These are phyloP conservation scores for Kwoniella dejecticola DNA, from an alignment of 768 basidiomycete genomes.

Conservation along the genomic window DNA sequence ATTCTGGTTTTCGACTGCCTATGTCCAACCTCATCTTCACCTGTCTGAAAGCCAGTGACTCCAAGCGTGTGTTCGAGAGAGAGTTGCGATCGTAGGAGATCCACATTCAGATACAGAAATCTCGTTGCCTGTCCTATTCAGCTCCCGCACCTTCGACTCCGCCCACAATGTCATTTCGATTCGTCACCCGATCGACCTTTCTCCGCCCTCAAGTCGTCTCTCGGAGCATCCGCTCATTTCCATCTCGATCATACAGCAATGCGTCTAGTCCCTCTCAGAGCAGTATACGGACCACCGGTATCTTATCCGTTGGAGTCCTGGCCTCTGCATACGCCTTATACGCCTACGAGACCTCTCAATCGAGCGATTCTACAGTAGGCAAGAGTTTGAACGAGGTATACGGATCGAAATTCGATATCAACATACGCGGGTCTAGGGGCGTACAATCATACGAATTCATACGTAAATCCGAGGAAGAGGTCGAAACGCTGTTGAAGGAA, in stretches of 20 bases:
- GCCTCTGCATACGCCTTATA: constrained; percentile 31
- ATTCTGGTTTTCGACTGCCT: no score
- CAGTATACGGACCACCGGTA: constrained; percentile 10
- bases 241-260: constrained; percentile 10
- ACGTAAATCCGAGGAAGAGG: constrained; percentile 23
- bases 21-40: no score
- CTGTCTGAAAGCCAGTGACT: no score
- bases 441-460: constrained; percentile 28
- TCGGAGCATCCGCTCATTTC: neutral
- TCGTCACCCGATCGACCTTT: constrained; percentile 3
- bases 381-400: neutral
- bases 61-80: no score
- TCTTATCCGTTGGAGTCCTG: constrained; percentile 25
- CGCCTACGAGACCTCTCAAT: constrained; percentile 19
- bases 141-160: neutral
- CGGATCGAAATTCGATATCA: constrained; percentile 27
- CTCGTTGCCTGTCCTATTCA: neutral
- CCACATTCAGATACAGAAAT: no score
- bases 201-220: neutral
- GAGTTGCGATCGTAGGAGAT: no score
- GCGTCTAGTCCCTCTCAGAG: neutral
- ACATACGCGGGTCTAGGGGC: constrained; percentile 13
- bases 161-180: constrained; percentile 1
- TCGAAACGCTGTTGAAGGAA: constrained; percentile 36
- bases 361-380: neutral